Evolutionary conservation across 2,329 filamentous ascomycete species (phyloP), one percentile per base, ranked within the genome.

Genomic region (Xylariales sp.): DNA sequence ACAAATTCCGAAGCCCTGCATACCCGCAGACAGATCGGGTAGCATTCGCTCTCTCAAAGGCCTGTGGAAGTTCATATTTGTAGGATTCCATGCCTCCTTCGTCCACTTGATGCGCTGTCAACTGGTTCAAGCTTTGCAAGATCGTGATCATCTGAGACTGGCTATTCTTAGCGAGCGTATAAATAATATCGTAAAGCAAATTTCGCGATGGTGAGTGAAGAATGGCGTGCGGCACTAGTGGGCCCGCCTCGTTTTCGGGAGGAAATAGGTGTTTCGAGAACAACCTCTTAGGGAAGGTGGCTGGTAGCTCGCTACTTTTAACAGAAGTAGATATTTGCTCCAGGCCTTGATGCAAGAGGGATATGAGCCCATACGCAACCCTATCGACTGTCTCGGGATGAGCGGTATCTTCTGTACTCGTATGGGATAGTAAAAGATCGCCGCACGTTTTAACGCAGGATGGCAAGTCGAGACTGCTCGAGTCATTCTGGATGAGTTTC

Each of bases 1-100:
- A 96, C 16, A 97, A 86, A 75, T 99, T 99, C 64, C 87, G 87
- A n/a, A 99, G 81, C 1, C 96, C 96, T n/a, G 92, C 89, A 77
- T 97, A 97, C 23, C 93, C 94, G 69, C 92, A 92, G 1, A 87
- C 81, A 1, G 93, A 89, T 69, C 93, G 89, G n/a, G 97, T 86
- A 16, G 89, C 87, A 74, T 87, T 90, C 46, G 80, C 80, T 41
- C 90, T 85, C 58, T 95, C 92, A 69, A 92, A 91, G 54, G 83
- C 79, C 75, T 84, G 87, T 4, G 81, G 81, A 3, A 91, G 81
- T 0, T 92, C 87, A 69, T 90, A 90, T 14, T 84, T 82, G 72
- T 91, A 91, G 6, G 86, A 83, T 58, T 84, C 82, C 69, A 71
- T 67, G 76, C 81, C 81, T 28, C 83, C 81, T 43, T 81, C 80